Evolutionary conservation across 2,329 filamentous ascomycete genomes (phyloP).

Genomic region (Exophiala sp.): DNA sequence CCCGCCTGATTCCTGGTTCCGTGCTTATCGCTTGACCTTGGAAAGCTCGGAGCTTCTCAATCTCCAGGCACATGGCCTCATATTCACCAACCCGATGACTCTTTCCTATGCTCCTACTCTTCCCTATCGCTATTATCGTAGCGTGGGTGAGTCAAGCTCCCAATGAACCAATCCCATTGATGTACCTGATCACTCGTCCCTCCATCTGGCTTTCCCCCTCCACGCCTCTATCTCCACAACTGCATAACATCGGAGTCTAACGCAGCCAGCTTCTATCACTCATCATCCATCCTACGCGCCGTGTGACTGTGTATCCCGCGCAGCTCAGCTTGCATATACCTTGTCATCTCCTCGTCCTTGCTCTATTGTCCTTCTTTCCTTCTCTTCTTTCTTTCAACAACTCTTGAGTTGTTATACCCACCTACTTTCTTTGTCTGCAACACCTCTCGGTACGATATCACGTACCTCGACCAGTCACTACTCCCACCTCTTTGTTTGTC

Average conservation of each 20-base stretch:
- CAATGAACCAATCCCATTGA: conserved; percentile 7
- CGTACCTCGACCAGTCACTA: background rate
- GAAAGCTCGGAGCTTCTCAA: no score
- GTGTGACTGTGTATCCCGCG: background rate
- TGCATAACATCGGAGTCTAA: background rate
- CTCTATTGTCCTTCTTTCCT: background rate
- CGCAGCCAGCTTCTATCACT: background rate
- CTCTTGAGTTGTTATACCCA: conserved; percentile 2
- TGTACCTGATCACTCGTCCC: conserved; percentile 12
- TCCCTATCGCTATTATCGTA: conserved; percentile 2
- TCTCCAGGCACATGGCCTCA: no score
- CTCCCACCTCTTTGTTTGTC: conserved; percentile 18
- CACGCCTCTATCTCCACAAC: background rate
- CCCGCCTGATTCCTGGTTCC: background rate
- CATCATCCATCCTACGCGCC: background rate
- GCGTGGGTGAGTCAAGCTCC: conserved; percentile 9
- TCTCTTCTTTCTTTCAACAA: conserved; percentile 6
- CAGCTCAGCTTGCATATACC: background rate
- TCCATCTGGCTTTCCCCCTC: background rate
- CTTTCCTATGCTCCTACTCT: background rate
- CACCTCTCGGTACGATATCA: background rate
- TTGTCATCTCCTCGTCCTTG: background rate
- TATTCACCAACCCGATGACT: background rate
- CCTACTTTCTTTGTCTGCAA: conserved; percentile 4
- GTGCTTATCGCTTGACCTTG: no score